Evolutionary conservation across 768 basidiomycete genomes (phyloP).

Genomic region (Hypholoma fasciculare): DNA sequence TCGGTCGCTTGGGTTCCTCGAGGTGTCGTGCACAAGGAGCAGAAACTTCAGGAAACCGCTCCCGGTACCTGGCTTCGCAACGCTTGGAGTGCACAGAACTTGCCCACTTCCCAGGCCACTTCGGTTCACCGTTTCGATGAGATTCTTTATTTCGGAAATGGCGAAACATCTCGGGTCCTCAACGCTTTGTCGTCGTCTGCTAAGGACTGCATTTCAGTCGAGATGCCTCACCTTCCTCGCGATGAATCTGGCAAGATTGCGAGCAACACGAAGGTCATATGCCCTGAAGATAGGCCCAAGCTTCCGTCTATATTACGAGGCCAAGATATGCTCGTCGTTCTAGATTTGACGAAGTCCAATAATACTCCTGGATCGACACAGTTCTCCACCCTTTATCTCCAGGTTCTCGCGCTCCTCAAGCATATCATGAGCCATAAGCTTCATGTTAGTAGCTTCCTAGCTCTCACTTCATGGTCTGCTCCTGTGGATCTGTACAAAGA

Average conservation of each 20-base stretch:
- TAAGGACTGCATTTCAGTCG: slow-evolving; percentile 14
- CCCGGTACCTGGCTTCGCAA: slow-evolving; percentile 21
- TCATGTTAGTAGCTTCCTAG: slow-evolving; percentile 18
- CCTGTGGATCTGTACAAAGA: slow-evolving; percentile 23
- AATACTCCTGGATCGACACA: slow-evolving; percentile 16
- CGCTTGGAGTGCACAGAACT: slow-evolving; percentile 17
- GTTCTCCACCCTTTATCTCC: slow-evolving; percentile 17
- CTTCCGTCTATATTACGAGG: slow-evolving; percentile 15
- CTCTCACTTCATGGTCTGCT: slow-evolving; percentile 22
- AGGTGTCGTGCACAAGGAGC: slow-evolving; percentile 27
- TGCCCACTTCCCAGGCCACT: slow-evolving; percentile 5
- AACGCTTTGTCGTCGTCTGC: slow-evolving; percentile 14
- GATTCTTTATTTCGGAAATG: slow-evolving; percentile 23
- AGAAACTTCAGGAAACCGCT: slow-evolving; percentile 6
- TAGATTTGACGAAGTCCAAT: slow-evolving; percentile 20
- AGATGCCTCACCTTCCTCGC: slow-evolving; percentile 8
- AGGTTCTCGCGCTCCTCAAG: slow-evolving; percentile 23
- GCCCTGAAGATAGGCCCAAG: slow-evolving; percentile 8
- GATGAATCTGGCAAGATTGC: slow-evolving; percentile 1
- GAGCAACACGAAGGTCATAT: slow-evolving; percentile 11
- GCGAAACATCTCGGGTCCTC: slow-evolving; percentile 14
- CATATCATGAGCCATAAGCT: slow-evolving; percentile 15
- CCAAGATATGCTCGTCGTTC: slow-evolving; percentile 20
- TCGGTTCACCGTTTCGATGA: slow-evolving; percentile 19
- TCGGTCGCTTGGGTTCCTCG: slow-evolving; percentile 33